Evolutionary conservation across 257 asterid genomes (phyloP).

Genomic region (Gardenia jasminoides): DNA sequence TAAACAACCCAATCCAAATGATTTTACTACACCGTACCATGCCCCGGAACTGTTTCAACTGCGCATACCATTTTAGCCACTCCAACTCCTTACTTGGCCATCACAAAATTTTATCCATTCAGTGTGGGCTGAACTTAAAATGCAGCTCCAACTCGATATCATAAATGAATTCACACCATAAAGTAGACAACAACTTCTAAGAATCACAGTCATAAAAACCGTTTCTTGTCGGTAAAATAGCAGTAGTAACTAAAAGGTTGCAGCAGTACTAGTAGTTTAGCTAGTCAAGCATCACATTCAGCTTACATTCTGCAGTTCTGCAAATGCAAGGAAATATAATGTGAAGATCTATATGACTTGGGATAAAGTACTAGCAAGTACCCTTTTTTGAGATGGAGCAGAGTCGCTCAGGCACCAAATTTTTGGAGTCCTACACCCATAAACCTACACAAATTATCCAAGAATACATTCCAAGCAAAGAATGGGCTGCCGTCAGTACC

Average conservation of each 20-base stretch:
- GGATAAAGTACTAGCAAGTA: neutral
- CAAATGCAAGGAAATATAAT: neutral
- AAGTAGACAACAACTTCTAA: neutral
- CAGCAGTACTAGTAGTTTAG: too few species aligned
- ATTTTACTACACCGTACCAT: neutral
- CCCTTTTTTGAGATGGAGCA: conserved; percentile 45
- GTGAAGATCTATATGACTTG: neutral
- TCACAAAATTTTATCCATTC: neutral
- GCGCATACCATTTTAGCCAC: neutral
- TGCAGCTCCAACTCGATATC: neutral
- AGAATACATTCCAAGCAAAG: neutral
- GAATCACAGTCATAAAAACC: neutral
- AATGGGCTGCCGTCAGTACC: neutral
- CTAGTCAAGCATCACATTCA: neutral
- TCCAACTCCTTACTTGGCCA: neutral
- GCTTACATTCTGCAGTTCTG: neutral
- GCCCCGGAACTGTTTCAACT: neutral
- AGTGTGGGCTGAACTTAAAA: neutral
- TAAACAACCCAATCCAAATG: conserved; percentile 1
- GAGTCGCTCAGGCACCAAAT: conserved; percentile 26
- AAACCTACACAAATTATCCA: conserved; percentile 6
- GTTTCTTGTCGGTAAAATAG: too few species aligned
- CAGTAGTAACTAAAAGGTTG: too few species aligned
- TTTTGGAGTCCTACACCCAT: neutral
- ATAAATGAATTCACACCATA: neutral